These are phyloP conservation scores for Dactylellina leptospora DNA, from an alignment of 2,329 filamentous ascomycete genomes.

Conservation along the genomic window DNA sequence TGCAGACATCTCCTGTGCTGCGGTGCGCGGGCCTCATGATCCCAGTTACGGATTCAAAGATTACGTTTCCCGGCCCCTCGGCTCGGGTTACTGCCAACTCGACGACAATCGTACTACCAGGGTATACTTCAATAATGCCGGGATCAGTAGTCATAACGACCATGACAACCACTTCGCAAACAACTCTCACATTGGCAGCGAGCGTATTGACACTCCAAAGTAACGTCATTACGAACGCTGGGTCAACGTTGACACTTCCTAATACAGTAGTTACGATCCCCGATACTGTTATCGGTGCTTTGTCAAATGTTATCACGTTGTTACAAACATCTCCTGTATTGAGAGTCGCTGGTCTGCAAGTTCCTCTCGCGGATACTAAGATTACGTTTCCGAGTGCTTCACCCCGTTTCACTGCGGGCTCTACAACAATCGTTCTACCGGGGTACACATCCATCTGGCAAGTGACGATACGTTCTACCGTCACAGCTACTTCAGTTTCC, in stretches of 20 bases:
- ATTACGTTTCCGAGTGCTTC: conserved; percentile 1
- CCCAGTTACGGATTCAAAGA: neutral
- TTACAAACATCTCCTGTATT: conserved; percentile 4
- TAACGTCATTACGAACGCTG: conserved; percentile 8
- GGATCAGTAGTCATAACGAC: neutral
- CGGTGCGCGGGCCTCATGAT: neutral
- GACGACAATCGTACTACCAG: neutral
- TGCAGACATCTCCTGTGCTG: neutral
- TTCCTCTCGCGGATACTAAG: neutral
- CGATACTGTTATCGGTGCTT: neutral
- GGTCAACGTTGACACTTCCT: conserved; percentile 2
- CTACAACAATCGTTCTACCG: neutral
- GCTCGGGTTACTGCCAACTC: neutral
- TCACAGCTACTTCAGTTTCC: neutral
- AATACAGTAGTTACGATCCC: conserved; percentile 5
- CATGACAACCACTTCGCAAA: neutral
- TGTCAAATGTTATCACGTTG: conserved; percentile 2
- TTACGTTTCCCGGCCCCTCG: neutral
- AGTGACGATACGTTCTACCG: neutral
- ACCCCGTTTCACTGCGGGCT: neutral
- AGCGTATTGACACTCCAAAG: conserved; percentile 10
- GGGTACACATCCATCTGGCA: neutral
- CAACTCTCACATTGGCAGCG: conserved; percentile 2
- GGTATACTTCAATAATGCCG: neutral
- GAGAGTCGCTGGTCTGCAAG: neutral